Base-by-base conservation (phyloP, 2,329 filamentous ascomycete genomes). In the Colletotrichum sp. region DNA sequence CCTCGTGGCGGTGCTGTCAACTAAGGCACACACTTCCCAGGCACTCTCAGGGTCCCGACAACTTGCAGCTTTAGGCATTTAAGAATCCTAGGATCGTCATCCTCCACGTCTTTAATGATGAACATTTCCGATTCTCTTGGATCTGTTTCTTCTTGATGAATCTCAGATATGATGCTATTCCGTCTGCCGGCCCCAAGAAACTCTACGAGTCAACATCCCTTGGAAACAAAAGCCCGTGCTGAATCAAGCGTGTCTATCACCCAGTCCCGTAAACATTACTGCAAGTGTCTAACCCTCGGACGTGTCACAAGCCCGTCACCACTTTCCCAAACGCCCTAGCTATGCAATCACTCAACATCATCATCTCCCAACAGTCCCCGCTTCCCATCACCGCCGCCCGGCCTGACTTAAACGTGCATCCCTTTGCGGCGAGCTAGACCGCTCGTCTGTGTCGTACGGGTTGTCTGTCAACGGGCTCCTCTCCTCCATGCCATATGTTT, bases 1-100 rank as follows among this genome's bases (percentile, higher is more conserved):
- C 32, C 26, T 43, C 63, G 69, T 68, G 69, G 69, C 73, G 69
- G 63, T 68, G 73, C 69, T 63, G 61, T 72, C 68, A 64, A 64
- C 30, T 30, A 21, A 52, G 43, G 43, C 43, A 52, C 38, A 6
- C 38, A 6, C 18, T 48, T 48, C 1, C 18, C 38, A 73, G 71
- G 58, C 28, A 71, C 18, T 28, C 13, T 28, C 38, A 43, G 61
- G 48, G 38, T 38, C 52, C 30, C 58, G 58, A 30, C 7, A 61
- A 13, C 18, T 32, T n/a, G 58, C 30, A 52, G 43, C 30, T n/a
- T 30, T 30, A 61, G 58, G 58, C 58, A 61, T 34, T 48, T n/a
- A 61, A 13, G 12, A 34, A 34, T 32, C 30, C 28, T 16, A 12
- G 26, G 56, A 73, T 74, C 28, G 36, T 38, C 52, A 48, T 66